These are phyloP conservation scores for Triticum dicoccoides DNA, from an alignment of 176 grass and related monocot genomes.

Conservation along the genomic window DNA sequence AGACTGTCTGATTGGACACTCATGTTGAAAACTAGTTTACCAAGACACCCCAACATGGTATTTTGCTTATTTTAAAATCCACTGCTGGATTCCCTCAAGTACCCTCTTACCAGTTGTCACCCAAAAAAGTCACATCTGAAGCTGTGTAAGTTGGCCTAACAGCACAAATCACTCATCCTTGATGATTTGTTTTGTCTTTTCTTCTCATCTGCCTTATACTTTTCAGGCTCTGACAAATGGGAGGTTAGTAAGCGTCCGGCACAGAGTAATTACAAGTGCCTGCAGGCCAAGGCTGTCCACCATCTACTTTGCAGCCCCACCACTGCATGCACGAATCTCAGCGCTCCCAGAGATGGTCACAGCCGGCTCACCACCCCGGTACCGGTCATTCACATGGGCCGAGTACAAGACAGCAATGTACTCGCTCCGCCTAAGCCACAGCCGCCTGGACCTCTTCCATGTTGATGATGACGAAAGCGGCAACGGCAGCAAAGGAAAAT, in stretches of 20 bases:
- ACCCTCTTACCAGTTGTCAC: slow-evolving; percentile 1
- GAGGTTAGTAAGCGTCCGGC: slow-evolving; percentile 64
- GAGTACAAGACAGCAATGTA: slow-evolving; percentile 99
- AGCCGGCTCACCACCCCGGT: slow-evolving; percentile 22
- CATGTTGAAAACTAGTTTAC: background rate
- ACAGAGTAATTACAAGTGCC: slow-evolving; percentile 82
- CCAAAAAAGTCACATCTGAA: background rate
- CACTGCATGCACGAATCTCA: slow-evolving; percentile 55
- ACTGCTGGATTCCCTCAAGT: background rate
- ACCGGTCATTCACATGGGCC: slow-evolving; percentile 85
- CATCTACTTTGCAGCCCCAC: slow-evolving; percentile 82
- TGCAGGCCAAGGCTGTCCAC: slow-evolving; percentile 77
- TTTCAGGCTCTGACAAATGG: slow-evolving; percentile 88
- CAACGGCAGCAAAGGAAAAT: slow-evolving; percentile 20
- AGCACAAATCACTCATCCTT: background rate
- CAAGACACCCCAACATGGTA: background rate
- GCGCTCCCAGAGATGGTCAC: slow-evolving; percentile 64
- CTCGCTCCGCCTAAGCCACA: slow-evolving; percentile 78
- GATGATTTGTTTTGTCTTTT: background rate
- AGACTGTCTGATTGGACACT: background rate
- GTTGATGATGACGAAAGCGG: background rate
- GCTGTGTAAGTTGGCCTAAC: background rate
- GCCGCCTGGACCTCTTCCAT: slow-evolving; percentile 76
- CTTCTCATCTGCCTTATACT: background rate
- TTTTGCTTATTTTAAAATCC: background rate